Evolutionary conservation across 495 filamentous ascomycete genomes (phyloP).

Genomic region (Aspergillus kassunensis): DNA sequence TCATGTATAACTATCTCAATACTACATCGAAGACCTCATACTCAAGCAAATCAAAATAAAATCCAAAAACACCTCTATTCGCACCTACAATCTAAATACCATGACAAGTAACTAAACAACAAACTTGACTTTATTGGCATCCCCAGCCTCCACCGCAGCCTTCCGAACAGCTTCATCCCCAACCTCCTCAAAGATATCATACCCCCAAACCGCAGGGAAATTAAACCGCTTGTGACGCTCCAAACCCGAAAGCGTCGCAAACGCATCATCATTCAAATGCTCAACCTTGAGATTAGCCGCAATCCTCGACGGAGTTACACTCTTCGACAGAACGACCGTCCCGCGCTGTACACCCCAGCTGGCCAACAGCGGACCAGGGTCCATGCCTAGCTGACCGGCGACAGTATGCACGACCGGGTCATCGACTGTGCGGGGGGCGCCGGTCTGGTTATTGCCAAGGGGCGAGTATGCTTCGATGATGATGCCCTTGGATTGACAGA

Average conservation of each 20-base stretch:
- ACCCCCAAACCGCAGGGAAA: constrained; percentile 35
- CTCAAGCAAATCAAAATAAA: not conserved
- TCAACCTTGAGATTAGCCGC: constrained; percentile 31
- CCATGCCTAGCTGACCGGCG: constrained; percentile 32
- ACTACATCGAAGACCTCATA: too few species aligned
- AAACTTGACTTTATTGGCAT: constrained; percentile 24
- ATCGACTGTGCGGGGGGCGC: constrained; percentile 35
- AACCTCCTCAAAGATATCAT: constrained; percentile 36
- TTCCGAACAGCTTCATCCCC: constrained; percentile 22
- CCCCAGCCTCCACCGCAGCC: constrained; percentile 18
- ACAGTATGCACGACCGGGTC: constrained; percentile 32
- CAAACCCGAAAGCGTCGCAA: constrained; percentile 26
- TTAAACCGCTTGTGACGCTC: constrained; percentile 38
- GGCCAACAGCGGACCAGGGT: constrained; percentile 38
- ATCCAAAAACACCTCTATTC: too few species aligned
- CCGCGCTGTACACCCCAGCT: constrained; percentile 50
- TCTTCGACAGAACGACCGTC: constrained; percentile 48
- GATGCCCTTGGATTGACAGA: constrained; percentile 48
- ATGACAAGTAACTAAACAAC: constrained; percentile 15
- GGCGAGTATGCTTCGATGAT: constrained; percentile 58
- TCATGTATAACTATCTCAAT: too few species aligned
- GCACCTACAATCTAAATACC: not conserved
- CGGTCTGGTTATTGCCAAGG: constrained; percentile 45
- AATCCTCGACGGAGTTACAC: constrained; percentile 44
- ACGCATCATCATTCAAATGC: constrained; percentile 30